Percentiles rank a stretch among this genome's conserved stretches.
Evolutionary conservation across 306 rosid genomes (phyloP).

Genomic region (Datisca glomerata): DNA sequence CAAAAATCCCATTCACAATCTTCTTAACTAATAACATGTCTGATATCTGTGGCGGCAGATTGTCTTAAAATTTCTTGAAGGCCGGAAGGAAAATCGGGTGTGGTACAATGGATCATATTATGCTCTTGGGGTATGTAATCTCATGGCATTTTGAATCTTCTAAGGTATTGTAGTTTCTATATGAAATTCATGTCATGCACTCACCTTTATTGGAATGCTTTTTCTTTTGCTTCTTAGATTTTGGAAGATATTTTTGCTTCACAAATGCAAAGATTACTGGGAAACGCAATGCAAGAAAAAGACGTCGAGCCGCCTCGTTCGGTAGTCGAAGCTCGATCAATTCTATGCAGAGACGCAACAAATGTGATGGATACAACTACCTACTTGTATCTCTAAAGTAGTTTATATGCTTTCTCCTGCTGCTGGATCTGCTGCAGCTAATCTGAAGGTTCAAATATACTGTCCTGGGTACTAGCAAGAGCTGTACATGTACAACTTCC

Average conservation of each 20-base stretch:
- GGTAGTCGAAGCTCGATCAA: slow-evolving; percentile 81
- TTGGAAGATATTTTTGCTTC: slow-evolving; percentile 94
- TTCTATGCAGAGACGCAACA: slow-evolving; percentile 73
- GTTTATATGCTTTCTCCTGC: neutral
- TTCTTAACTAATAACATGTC: slow-evolving; percentile 12
- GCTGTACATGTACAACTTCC: too few relatives aligned
- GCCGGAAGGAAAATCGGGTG: slow-evolving; percentile 84
- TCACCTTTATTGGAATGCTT: neutral
- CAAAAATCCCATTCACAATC: neutral
- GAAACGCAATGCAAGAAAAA: slow-evolving; percentile 82
- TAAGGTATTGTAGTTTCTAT: too few relatives aligned
- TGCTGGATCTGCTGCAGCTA: too few relatives aligned
- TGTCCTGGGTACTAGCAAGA: too few relatives aligned
- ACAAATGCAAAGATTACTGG: slow-evolving; percentile 82
- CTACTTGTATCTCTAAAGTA: slow-evolving; percentile 38
- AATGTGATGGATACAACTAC: slow-evolving; percentile 47
- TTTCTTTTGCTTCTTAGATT: slow-evolving; percentile 39
- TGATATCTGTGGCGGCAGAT: slow-evolving; percentile 30
- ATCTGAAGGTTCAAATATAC: too few relatives aligned
- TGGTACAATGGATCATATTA: slow-evolving; percentile 89
- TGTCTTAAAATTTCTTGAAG: slow-evolving; percentile 76
- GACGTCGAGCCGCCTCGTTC: slow-evolving; percentile 95
- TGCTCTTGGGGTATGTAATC: slow-evolving; percentile 79
- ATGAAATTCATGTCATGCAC: too few relatives aligned
- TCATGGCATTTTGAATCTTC: too few relatives aligned